phyloP scores from a whole-genome alignment of 371 early-diverging fungal genomes.

The Zychaea mexicana region DNA sequence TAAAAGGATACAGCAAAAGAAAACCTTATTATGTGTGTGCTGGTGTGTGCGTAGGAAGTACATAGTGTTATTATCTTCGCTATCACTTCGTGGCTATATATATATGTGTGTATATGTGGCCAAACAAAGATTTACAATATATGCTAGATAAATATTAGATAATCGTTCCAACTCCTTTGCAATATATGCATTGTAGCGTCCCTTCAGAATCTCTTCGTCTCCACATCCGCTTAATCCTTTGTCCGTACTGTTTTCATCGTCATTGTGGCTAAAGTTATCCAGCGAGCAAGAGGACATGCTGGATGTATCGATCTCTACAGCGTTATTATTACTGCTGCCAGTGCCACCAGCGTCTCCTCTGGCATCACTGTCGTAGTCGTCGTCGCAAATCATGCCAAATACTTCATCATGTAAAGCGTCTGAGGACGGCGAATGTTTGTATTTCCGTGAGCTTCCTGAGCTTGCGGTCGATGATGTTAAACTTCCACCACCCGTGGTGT shows the following conservation, averaged over 20 bases:
- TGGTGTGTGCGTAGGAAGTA: too few species aligned
- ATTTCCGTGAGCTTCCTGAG: not conserved
- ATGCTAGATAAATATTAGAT: too few species aligned
- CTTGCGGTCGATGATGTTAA: not conserved
- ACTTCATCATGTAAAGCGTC: constrained; percentile 35
- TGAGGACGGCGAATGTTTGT: constrained; percentile 13
- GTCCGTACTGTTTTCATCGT: constrained; percentile 19
- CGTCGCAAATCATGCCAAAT: constrained; percentile 43
- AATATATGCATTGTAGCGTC: constrained; percentile 16
- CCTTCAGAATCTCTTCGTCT: constrained; percentile 45
- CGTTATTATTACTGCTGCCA: too few species aligned
- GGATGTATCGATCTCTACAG: not conserved
- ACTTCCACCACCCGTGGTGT: not conserved
- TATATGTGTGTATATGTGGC: too few species aligned
- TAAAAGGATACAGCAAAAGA: too few species aligned
- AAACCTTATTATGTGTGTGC: too few species aligned
- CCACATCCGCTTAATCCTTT: constrained; percentile 40
- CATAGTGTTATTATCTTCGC: too few species aligned
- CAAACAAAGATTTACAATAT: too few species aligned
- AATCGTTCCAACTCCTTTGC: not conserved
- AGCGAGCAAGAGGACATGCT: not conserved
- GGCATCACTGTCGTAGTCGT: constrained; percentile 16
- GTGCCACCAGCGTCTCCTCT: not conserved
- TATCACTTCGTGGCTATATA: too few species aligned
- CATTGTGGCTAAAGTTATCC: not conserved